Evolutionary conservation across 495 filamentous ascomycete species (phyloP), one percentile per base, ranked within the genome.

Genomic region (Annulohypoxylon nitens): DNA sequence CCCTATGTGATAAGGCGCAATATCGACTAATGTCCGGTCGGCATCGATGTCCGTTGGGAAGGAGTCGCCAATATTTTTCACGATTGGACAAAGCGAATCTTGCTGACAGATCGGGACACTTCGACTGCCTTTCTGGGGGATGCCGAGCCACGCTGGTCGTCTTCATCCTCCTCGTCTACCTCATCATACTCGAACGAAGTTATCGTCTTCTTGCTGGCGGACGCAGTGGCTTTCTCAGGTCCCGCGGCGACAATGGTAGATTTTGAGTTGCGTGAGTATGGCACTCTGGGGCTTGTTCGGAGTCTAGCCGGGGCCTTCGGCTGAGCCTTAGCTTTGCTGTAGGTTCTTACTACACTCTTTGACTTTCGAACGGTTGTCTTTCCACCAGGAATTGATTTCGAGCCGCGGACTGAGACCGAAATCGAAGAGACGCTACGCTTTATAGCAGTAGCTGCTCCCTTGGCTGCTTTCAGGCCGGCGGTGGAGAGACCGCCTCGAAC

Each of bases 371-470:
- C 58, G 12, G 72, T 39, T 12, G 61, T 65, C 70, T 76, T 79
- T 10, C 60, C 63, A 8, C 67, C 67, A 14, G 71, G n/a, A 61
- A 65, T 58, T 20, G 71, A 39, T 61, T 79, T 75, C 11, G 75
- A 70, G 8, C 76, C 70, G 0, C 76, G 65, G 20, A 71, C 71
- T 2, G 74, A 64, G 10, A 81, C 73, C 12, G 83, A 83, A 14
- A 83, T 79, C 33, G 64, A 80, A 34, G 82, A 80, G 37, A 80
- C 77, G 58, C 75, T 78, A 48, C 76, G 76, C 76, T 82, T 82
- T 64, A 82, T 75, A 48, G 73, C 77, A 3, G 77, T 73, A 3
- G 76, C 69, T 4, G 77, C 79, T 16, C 74, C 76, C 71, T 75
- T 77, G 3, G 75, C 76, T 4, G 64, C 71, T 51, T 79, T 79